Evolutionary conservation across 2,329 filamentous ascomycete genomes (phyloP), one percentile per base, ranked within the genome.

Genomic region (Scytalidium sp.): DNA sequence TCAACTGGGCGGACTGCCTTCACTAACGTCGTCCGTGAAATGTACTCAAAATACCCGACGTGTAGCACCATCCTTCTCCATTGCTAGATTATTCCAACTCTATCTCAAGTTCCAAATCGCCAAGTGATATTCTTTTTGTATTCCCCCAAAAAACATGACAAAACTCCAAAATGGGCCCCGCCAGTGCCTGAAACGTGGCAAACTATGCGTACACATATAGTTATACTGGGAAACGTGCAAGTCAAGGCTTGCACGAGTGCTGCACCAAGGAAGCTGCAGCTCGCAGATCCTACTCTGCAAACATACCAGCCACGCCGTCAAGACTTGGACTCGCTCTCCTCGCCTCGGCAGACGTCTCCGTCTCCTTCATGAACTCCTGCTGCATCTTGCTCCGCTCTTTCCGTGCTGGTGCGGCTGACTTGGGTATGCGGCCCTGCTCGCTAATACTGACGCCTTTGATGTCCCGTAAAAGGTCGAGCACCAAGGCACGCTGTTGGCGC

Each of bases 391-490:
- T 81, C 27, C 79, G 70, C 5, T 64, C 62, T 19, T 70, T 63
- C 56, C 71, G 78, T 63, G 78, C 63, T 54, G 54, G 44, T 36
- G 70, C 70, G 11, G 69, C 69, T 42, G 73, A 76, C 66, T 83
- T 83, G 46, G 70, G 75, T 6, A 99, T 83, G 68, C 90, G 94
- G 21, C 94, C 94, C 74, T 94, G 88, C 70, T 99, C 94, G 7
- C 92, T 89, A 49, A 99, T 89, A 60, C 91, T 93, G 5, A 97
- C 85, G 0, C 94, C 94, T 58, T 96, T 85, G 6, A 99, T 78
- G 41, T 91, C 86, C 59, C 91, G 88, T 19, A 99, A 75, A 15
- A 99, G 72, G 54, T 96, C 90, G 8, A 99, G 73, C 15, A 99
- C 83, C 20, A 95, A 72, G 1, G 85, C 87, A 19, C 93, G 78